Base-by-base conservation (phyloP, 192 early-diverging fungal genomes). In the Backusella circina region DNA sequence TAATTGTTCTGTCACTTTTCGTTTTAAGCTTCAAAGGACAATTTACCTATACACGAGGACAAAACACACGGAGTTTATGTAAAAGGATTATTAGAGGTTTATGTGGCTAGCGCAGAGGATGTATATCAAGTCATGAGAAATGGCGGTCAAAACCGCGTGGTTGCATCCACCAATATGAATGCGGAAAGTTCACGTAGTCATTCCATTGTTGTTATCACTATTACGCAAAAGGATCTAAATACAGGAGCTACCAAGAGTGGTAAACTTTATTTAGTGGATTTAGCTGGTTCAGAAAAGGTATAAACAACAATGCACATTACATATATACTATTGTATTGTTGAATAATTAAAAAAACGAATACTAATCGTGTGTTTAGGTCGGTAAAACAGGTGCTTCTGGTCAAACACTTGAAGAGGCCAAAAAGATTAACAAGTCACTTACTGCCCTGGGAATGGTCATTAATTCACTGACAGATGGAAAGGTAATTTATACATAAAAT, bases 371-470 rank as follows among this genome's bases (percentile, higher is more conserved):
- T 31, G n/a, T 33, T 66, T 76, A 76, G 75, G 77, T 94, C 21
- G 95, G 96, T 67, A 99, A 99, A 82, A 99, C 98, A 37, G 97
- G 96, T 67, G 98, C 98, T 7, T 94, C 96, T 4, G 97, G 82
- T 30, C 98, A 99, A 83, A 98, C 97, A 5, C 84, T 99, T 28
- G 98, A 99, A 81, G 98, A 99, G 79, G 98, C 98, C 78, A 99
- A 99, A 85, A 99, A 97, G 85, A 99, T 99, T 88, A 99, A 99
- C 88, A 98, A 97, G 85, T 98, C 96, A 0, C 87, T 99, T 4
- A 95, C 97, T 2, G 95, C 97, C 0, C 87, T 99, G 44, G 98
- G 98, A 67, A 99, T 98, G 96, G 98, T 99, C 77, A 99, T 99
- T 80, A 99, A 99, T 81, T 91, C 96, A 8, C 86, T 99, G 73